Conservation (phyloP, 306 rosid species). For the Medicago arabica region DNA sequence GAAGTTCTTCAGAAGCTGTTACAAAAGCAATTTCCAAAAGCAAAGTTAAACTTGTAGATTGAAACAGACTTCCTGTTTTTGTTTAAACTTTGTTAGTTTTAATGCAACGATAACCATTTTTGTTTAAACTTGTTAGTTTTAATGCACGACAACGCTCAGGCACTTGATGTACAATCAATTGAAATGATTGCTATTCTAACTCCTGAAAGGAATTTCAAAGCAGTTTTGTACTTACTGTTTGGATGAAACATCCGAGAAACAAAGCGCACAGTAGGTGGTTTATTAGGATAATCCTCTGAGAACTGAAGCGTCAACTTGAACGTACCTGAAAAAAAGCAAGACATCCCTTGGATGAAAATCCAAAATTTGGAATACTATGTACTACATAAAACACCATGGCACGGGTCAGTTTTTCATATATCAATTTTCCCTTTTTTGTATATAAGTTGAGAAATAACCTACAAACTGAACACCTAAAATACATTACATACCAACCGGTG, state of each 20-base stretch:
- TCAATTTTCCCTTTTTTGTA: not conserved
- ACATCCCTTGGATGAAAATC: slow-evolving; percentile 14
- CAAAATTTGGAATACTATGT: slow-evolving; percentile 6
- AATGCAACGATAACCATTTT: not conserved
- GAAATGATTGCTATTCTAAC: slow-evolving; percentile 20
- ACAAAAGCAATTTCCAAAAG: slow-evolving; percentile 33
- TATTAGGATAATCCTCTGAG: slow-evolving; percentile 94
- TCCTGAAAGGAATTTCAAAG: slow-evolving; percentile 15
- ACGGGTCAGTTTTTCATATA: not conserved
- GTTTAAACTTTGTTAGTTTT: slow-evolving; percentile 19
- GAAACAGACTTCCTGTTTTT: not conserved
- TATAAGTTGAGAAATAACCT: slow-evolving; percentile 18
- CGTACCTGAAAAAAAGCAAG: slow-evolving; percentile 70
- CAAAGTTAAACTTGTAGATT: not conserved
- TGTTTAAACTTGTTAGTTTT: slow-evolving; percentile 14
- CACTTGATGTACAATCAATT: slow-evolving; percentile 1
- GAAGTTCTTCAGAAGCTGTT: slow-evolving; percentile 12
- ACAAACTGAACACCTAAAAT: not conserved
- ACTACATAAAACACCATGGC: slow-evolving; percentile 20
- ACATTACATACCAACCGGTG: slow-evolving; percentile 18
- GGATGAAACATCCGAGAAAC: slow-evolving; percentile 99
- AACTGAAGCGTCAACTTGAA: slow-evolving; percentile 94
- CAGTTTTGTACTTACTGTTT: slow-evolving; percentile 72
- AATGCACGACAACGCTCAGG: not conserved
- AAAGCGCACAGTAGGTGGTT: slow-evolving; percentile 94